Percentiles rank a stretch among this genome's conserved stretches.
phyloP scores from a whole-genome alignment of 805 yeast genomes.

The Ogataea trehaloabstinens region DNA sequence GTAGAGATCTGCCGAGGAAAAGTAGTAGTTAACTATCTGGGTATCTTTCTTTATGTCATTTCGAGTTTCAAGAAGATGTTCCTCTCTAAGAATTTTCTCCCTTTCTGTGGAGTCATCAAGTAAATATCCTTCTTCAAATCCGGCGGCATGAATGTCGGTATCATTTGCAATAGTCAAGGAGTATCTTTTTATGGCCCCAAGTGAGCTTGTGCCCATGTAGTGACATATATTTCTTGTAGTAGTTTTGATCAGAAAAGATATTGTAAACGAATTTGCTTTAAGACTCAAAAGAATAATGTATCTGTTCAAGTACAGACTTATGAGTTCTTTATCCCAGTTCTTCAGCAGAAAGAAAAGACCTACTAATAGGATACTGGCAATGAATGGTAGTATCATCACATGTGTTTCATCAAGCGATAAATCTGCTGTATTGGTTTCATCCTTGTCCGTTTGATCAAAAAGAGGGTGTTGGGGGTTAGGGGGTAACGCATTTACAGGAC shows the following conservation, averaged over 20 bases:
- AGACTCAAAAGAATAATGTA: slow-evolving; percentile 37
- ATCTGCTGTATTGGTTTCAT: slow-evolving; percentile 18
- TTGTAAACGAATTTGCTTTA: slow-evolving; percentile 32
- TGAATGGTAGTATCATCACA: slow-evolving; percentile 43
- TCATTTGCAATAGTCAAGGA: slow-evolving; percentile 42
- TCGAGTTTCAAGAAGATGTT: slow-evolving; percentile 22
- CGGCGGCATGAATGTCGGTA: slow-evolving; percentile 35
- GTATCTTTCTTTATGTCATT: slow-evolving; percentile 22
- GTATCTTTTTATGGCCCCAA: slow-evolving; percentile 35
- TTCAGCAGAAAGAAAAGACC: slow-evolving; percentile 38
- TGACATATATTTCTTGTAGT: slow-evolving; percentile 30
- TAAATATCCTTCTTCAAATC: slow-evolving; percentile 33
- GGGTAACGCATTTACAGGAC: slow-evolving; percentile 29
- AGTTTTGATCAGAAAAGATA: slow-evolving; percentile 27
- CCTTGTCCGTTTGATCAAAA: slow-evolving; percentile 42
- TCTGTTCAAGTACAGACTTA: slow-evolving; percentile 34
- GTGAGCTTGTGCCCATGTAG: slow-evolving; percentile 25
- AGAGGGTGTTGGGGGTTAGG: slow-evolving; percentile 38
- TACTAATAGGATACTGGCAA: slow-evolving; percentile 39
- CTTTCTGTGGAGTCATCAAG: slow-evolving; percentile 32
- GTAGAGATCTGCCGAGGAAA: slow-evolving; percentile 31
- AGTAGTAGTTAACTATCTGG: slow-evolving; percentile 36
- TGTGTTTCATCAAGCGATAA: slow-evolving; percentile 24
- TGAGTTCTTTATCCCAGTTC: slow-evolving; percentile 28
- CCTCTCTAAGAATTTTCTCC: slow-evolving; percentile 29